Conservation (phyloP, 2,329 filamentous ascomycete species). For the Penicillium sp. region DNA sequence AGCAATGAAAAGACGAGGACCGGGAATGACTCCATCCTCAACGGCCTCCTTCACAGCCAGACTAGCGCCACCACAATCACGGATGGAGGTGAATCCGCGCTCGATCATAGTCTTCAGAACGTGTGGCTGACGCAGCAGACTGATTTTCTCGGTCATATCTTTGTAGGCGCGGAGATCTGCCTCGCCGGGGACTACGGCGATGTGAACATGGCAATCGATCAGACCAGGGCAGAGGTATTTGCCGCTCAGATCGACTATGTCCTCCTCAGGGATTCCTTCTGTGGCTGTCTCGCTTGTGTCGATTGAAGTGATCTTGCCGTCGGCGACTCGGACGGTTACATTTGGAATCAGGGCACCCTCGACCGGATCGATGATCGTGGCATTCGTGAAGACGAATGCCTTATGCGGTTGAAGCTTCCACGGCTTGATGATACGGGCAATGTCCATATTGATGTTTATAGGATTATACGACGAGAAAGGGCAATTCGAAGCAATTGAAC, state of each 20-base stretch:
- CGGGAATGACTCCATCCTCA: slow-evolving; percentile 55
- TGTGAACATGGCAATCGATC: slow-evolving; percentile 55
- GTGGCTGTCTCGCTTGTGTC: background rate
- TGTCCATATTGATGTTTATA: slow-evolving; percentile 11
- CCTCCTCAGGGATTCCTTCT: background rate
- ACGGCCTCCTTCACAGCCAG: slow-evolving; percentile 56
- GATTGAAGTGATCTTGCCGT: slow-evolving; percentile 14
- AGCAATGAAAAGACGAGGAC: slow-evolving; percentile 58
- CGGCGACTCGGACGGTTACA: slow-evolving; percentile 16
- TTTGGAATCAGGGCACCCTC: slow-evolving; percentile 13
- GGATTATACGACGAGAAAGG: background rate
- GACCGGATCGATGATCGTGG: slow-evolving; percentile 19
- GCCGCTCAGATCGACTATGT: slow-evolving; percentile 42
- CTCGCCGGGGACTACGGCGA: slow-evolving; percentile 48
- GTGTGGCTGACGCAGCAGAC: slow-evolving; percentile 22
- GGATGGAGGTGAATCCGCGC: slow-evolving; percentile 59
- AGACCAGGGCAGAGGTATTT: slow-evolving; percentile 53
- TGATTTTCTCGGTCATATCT: slow-evolving; percentile 17
- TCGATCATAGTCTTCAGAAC: slow-evolving; percentile 49
- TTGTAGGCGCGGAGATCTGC: slow-evolving; percentile 19
- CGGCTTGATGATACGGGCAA: slow-evolving; percentile 17
- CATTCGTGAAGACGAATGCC: slow-evolving; percentile 12
- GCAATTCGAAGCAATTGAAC: background rate
- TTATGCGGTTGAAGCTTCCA: slow-evolving; percentile 17
- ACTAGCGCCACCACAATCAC: slow-evolving; percentile 60